phyloP scores from a whole-genome alignment of 352 stramenopile species.

The Globisporangium heterothallicum region DNA sequence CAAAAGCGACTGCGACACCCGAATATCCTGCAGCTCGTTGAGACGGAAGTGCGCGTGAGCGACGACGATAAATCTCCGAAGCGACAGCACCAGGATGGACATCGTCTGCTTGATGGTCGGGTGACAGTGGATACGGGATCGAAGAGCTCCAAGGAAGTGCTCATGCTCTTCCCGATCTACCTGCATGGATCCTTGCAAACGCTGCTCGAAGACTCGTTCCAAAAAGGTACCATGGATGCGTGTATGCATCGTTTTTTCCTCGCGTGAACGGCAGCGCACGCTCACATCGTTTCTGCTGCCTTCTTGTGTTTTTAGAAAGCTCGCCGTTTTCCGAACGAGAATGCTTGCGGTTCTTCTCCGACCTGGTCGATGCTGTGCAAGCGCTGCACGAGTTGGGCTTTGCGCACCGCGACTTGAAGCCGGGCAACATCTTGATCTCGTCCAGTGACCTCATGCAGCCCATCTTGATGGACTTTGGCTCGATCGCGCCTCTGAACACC shows the following conservation, averaged over 20 bases:
- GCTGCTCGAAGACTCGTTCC: slow-evolving; percentile 29
- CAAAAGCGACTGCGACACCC: slow-evolving; percentile 50
- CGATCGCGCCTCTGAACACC: slow-evolving; percentile 33
- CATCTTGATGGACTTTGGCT: slow-evolving; percentile 79
- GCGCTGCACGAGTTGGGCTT: slow-evolving; percentile 53
- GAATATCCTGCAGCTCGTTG: slow-evolving; percentile 51
- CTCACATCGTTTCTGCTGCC: too few relatives aligned
- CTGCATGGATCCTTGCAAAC: slow-evolving; percentile 53
- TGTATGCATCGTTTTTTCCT: too few relatives aligned
- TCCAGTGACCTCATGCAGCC: slow-evolving; percentile 31
- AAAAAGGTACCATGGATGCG: slow-evolving; percentile 14
- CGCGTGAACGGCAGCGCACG: too few relatives aligned
- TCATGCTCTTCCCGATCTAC: slow-evolving; percentile 60
- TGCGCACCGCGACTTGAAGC: slow-evolving; percentile 77
- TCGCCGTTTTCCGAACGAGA: slow-evolving; percentile 39
- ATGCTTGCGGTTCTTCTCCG: slow-evolving; percentile 43
- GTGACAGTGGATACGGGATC: neutral
- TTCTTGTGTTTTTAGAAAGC: neutral
- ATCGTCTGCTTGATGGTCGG: neutral
- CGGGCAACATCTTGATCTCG: slow-evolving; percentile 62
- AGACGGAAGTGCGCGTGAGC: slow-evolving; percentile 34
- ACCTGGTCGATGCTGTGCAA: slow-evolving; percentile 46
- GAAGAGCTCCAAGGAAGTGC: slow-evolving; percentile 36
- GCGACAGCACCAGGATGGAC: slow-evolving; percentile 1
- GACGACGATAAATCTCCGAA: neutral